These are phyloP conservation scores for Trichoderma oligosporum DNA, from an alignment of 2,329 filamentous ascomycete genomes.

Conservation along the genomic window DNA sequence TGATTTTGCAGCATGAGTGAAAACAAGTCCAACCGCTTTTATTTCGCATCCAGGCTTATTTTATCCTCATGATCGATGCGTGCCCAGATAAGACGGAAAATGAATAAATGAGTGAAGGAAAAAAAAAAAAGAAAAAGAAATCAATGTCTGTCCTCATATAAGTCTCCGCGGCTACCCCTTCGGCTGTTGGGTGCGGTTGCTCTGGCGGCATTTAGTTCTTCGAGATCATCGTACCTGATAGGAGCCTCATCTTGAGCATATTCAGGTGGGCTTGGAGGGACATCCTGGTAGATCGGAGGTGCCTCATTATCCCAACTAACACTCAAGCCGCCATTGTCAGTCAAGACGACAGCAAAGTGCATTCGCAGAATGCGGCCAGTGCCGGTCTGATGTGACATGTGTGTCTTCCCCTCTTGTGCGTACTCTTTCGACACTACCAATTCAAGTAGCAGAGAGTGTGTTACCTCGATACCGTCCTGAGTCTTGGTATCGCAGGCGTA, in stretches of 20 bases:
- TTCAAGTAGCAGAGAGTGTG: slow-evolving; percentile 84
- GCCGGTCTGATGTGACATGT: slow-evolving; percentile 76
- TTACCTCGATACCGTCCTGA: slow-evolving; percentile 70
- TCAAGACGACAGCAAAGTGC: slow-evolving; percentile 80
- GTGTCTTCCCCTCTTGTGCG: slow-evolving; percentile 63
- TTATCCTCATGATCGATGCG: too few species aligned
- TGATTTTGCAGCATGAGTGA: too few species aligned
- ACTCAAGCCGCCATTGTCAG: slow-evolving; percentile 78
- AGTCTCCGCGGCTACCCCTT: slow-evolving; percentile 14
- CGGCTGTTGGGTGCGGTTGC: slow-evolving; percentile 19
- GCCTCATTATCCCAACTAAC: slow-evolving; percentile 97
- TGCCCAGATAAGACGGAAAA: too few species aligned
- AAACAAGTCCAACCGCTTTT: too few species aligned
- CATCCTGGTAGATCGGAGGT: slow-evolving; percentile 89
- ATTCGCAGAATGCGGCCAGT: slow-evolving; percentile 87
- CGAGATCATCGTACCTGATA: slow-evolving; percentile 40
- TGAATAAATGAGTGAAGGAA: too few species aligned
- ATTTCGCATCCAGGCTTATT: too few species aligned
- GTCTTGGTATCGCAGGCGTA: slow-evolving; percentile 76
- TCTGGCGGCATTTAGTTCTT: slow-evolving; percentile 30
- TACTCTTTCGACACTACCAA: slow-evolving; percentile 94
- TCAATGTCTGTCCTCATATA: too few species aligned
- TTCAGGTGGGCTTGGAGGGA: slow-evolving; percentile 77
- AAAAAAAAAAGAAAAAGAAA: too few species aligned
- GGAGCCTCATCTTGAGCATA: slow-evolving; percentile 46